These are phyloP conservation scores for Chytriomyces confervae DNA, from an alignment of 192 early-diverging fungal genomes.

Conservation along the genomic window DNA sequence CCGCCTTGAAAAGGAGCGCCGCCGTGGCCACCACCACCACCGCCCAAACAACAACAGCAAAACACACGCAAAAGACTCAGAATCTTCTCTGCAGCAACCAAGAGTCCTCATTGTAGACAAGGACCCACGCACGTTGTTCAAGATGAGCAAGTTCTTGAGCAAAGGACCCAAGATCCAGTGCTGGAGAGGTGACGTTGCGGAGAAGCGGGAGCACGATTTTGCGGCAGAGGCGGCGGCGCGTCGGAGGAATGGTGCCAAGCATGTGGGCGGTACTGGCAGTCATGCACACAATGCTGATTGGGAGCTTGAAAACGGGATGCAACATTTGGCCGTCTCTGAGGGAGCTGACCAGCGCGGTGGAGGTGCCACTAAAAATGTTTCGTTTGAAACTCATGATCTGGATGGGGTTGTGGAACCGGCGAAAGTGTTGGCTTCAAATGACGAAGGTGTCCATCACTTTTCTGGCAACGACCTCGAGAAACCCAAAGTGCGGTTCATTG, in stretches of 20 bases:
- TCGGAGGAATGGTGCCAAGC: too few species aligned
- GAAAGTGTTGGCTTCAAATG: neutral
- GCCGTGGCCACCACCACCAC: constrained; percentile 1
- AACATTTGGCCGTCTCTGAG: neutral
- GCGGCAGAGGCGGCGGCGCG: neutral
- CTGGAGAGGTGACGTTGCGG: constrained; percentile 2
- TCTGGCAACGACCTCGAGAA: neutral
- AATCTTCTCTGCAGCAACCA: neutral
- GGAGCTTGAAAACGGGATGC: neutral
- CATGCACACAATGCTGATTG: neutral
- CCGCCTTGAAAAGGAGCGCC: constrained; percentile 32
- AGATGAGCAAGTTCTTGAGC: constrained; percentile 56
- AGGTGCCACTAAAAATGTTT: neutral
- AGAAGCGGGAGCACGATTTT: neutral
- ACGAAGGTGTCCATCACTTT: too few species aligned
- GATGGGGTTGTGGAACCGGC: neutral
- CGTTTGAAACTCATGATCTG: neutral
- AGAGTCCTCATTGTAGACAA: constrained; percentile 34
- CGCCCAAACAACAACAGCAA: constrained; percentile 3
- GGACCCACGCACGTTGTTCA: constrained; percentile 55
- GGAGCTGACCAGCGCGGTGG: neutral
- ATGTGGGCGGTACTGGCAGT: neutral
- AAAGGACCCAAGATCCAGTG: constrained; percentile 46
- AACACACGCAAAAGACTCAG: neutral
- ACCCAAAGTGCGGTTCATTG: neutral